A percentile compares a stretch with the other conserved stretches of the same genome.
phyloP scores from a whole-genome alignment of 208 protist species.

The Tritrichomonas foetus region DNA sequence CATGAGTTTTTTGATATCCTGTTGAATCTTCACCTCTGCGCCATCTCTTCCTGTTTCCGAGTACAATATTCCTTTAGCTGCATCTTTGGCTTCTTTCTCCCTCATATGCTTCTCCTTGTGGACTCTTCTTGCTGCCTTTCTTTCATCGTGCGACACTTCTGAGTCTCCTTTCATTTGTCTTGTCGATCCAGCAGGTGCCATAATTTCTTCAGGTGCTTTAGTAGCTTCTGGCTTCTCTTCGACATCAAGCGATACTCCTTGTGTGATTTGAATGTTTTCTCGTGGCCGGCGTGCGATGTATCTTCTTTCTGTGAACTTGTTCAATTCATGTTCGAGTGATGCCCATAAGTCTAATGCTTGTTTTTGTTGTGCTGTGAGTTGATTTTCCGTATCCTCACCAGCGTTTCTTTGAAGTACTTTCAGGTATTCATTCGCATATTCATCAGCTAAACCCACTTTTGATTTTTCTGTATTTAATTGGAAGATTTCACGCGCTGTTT shows the following conservation, averaged over 20 bases:
- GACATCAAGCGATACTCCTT: not conserved
- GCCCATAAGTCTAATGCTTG: not conserved
- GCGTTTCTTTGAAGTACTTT: not conserved
- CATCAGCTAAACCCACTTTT: not conserved
- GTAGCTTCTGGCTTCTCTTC: not conserved
- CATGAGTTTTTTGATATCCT: not conserved
- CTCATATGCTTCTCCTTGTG: not conserved
- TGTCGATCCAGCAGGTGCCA: not conserved
- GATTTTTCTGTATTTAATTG: not conserved
- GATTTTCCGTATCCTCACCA: not conserved
- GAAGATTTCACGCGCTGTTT: not conserved
- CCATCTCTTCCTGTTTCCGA: slow-evolving; percentile 3
- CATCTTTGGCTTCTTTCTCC: not conserved
- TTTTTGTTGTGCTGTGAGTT: not conserved
- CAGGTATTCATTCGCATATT: not conserved
- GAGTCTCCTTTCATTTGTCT: slow-evolving; percentile 17
- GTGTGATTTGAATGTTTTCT: not conserved
- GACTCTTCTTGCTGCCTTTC: not conserved
- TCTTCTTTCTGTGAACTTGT: not conserved
- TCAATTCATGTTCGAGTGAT: not conserved
- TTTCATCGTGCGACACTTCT: not conserved
- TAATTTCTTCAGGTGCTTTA: not conserved
- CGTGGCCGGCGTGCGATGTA: not conserved
- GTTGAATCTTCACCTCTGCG: not conserved
- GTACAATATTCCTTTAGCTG: not conserved